Base-by-base conservation (phyloP, 2,329 filamentous ascomycete genomes). In the Venturiaceae sp. region DNA sequence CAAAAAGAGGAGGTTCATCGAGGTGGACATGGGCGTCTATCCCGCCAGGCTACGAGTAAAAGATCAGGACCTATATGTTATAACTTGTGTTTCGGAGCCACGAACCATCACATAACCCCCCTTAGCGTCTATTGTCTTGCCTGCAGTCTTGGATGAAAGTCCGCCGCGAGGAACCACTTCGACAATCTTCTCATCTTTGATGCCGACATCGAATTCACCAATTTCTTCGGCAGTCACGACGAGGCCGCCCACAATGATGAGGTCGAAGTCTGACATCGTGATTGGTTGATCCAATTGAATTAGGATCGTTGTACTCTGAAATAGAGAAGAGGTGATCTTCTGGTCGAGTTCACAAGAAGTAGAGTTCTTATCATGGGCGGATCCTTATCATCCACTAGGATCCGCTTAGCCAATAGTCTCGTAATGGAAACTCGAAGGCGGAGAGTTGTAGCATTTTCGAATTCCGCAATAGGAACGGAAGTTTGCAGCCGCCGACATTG, bases 1-100 rank as follows among this genome's bases (percentile, higher is more conserved):
- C 75, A 58, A 77, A 77, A 3, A 77, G 61, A 6, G 74, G 71
- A 52, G 75, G 75, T 59, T 77, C 75, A 57, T 74, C 66, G 6
- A 77, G 69, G 66, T 77, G 75, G 23, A 77, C 75, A 63, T 79
- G 75, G 5, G 72, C 71, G 62, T 78, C 75, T 21, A 77, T 69
- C n/a, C 75, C 74, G 46, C 74, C 74, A 34, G 66, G 66, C 66
- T 66, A 37, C 2, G 26, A 14, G 23, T 21, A 8, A 13, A 47
- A 47, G 16, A 23, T 30, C 44, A 47, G 44, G 16, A n/a, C n/a
- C 44, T 53, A 44, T 21, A 23, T 11, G 39, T 41, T 61, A n/a
- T 30, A 34, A 14, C 2, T 30, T n/a, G 28, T n/a, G 21, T 13
- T 33, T 58, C 53, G 50, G 21, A 26, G 23, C 33, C 14, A 37